phyloP scores from a whole-genome alignment of 2,329 filamentous ascomycete species.

The Pyrenochaeta sp. region DNA sequence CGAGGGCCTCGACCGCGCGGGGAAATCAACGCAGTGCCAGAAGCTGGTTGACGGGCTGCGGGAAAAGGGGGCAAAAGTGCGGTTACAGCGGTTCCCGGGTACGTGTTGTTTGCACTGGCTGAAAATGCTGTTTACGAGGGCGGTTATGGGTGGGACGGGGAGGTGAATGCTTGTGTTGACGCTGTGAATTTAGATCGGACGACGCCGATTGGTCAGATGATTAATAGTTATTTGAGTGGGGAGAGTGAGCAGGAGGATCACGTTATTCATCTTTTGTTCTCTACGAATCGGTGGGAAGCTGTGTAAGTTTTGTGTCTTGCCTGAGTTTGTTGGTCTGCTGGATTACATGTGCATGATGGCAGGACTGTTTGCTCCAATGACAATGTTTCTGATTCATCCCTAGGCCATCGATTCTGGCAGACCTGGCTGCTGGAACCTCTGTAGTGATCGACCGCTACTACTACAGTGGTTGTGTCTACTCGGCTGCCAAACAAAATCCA shows the following conservation, averaged over 20 bases:
- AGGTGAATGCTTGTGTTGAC: neutral
- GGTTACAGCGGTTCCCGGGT: conserved; percentile 73
- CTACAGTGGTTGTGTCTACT: conserved; percentile 93
- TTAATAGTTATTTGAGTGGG: conserved; percentile 80
- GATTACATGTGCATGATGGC: neutral
- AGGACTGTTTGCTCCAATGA: too few relatives aligned
- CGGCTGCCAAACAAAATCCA: conserved; percentile 81
- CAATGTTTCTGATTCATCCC: conserved; percentile 1
- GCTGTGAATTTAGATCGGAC: conserved; percentile 69
- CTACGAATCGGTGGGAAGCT: conserved; percentile 87
- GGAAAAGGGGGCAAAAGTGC: conserved; percentile 59
- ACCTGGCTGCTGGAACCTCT: conserved; percentile 71
- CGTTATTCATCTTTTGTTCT: conserved; percentile 88
- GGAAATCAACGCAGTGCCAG: conserved; percentile 90
- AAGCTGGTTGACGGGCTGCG: conserved; percentile 65
- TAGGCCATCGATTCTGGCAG: conserved; percentile 46
- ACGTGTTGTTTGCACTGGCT: too few relatives aligned
- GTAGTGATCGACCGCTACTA: conserved; percentile 93
- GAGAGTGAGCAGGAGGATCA: conserved; percentile 81
- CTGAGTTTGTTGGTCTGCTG: too few relatives aligned
- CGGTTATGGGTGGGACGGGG: neutral
- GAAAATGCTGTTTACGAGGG: neutral
- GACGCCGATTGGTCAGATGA: conserved; percentile 86
- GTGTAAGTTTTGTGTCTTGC: conserved; percentile 46
- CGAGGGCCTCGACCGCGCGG: conserved; percentile 87